Evolutionary conservation across 495 filamentous ascomycete species (phyloP).

Genomic region (Chaetomium cochliodes): DNA sequence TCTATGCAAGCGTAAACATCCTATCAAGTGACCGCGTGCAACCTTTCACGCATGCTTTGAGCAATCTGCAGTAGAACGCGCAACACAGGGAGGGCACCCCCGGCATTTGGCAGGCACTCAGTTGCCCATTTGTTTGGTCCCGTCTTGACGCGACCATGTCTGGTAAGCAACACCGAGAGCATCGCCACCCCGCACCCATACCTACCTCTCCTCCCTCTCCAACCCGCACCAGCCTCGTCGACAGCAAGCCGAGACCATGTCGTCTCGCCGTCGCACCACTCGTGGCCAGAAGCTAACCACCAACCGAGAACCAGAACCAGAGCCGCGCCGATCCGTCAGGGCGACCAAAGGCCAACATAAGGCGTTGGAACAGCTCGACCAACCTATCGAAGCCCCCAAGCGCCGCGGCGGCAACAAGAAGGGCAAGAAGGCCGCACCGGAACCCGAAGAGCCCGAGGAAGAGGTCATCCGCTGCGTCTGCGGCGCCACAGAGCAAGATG

Average conservation of each 20-base stretch:
- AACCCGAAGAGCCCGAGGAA: conserved; percentile 61
- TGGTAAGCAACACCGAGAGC: conserved; percentile 35
- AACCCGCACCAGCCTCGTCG: not conserved
- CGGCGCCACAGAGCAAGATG: conserved; percentile 80
- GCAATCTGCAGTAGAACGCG: conserved; percentile 35
- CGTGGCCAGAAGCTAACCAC: conserved; percentile 28
- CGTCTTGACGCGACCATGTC: conserved; percentile 33
- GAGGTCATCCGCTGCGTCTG: conserved; percentile 88
- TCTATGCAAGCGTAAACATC: conserved; percentile 33
- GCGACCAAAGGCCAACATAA: conserved; percentile 97
- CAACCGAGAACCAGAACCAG: conserved; percentile 50
- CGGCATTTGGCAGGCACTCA: conserved; percentile 15
- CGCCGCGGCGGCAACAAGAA: conserved; percentile 55
- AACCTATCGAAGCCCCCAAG: conserved; percentile 59
- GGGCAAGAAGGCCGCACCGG: conserved; percentile 53
- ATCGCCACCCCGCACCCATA: not conserved
- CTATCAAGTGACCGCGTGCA: conserved; percentile 37
- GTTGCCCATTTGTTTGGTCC: conserved; percentile 19
- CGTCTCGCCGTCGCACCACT: conserved; percentile 15
- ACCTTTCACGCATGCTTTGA: conserved; percentile 35
- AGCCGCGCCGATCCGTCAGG: conserved; percentile 88
- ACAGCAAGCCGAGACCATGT: conserved; percentile 11
- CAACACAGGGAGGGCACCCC: conserved; percentile 13
- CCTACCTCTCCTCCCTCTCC: conserved; percentile 2
- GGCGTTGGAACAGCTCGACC: conserved; percentile 69